Evolutionary conservation across 2,329 filamentous ascomycete genomes (phyloP).

Genomic region (Penicillium freii): DNA sequence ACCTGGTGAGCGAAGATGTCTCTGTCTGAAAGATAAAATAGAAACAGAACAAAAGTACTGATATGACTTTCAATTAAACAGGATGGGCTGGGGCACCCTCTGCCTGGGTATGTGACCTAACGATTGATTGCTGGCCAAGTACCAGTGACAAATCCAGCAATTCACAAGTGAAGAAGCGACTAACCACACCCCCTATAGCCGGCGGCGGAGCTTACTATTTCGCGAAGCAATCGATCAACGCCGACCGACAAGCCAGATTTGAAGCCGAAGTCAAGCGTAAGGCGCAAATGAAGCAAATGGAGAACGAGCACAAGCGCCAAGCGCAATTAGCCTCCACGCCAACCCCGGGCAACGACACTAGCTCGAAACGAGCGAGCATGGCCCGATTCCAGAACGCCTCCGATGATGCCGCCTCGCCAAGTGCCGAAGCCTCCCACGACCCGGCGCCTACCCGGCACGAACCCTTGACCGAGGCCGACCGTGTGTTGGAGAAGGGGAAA

Average conservation of each 20-base stretch:
- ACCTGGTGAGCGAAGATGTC: slow-evolving; percentile 52
- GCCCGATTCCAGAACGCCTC: slow-evolving; percentile 28
- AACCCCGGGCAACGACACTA: slow-evolving; percentile 28
- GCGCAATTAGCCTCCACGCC: slow-evolving; percentile 18
- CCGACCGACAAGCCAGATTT: slow-evolving; percentile 72
- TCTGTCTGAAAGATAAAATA: neutral
- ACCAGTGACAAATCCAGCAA: neutral
- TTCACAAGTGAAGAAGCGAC: neutral
- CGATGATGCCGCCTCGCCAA: slow-evolving; percentile 62
- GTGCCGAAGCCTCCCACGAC: slow-evolving; percentile 70
- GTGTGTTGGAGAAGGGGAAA: slow-evolving; percentile 75
- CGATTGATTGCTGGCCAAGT: neutral
- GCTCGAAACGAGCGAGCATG: slow-evolving; percentile 37
- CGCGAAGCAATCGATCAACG: slow-evolving; percentile 91
- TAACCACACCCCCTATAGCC: slow-evolving; percentile 50
- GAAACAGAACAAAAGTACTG: slow-evolving; percentile 12
- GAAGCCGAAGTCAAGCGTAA: slow-evolving; percentile 66
- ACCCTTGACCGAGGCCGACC: slow-evolving; percentile 66
- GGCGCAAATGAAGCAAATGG: slow-evolving; percentile 36
- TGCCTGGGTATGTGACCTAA: slow-evolving; percentile 66
- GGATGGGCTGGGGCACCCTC: slow-evolving; percentile 88
- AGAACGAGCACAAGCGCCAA: slow-evolving; percentile 37
- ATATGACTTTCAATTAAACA: slow-evolving; percentile 39
- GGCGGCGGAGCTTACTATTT: slow-evolving; percentile 93
- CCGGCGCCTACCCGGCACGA: slow-evolving; percentile 84